Evolutionary conservation across 1,284 basidiomycete genomes (phyloP).

Genomic region (Papiliotrema fonsecae): DNA sequence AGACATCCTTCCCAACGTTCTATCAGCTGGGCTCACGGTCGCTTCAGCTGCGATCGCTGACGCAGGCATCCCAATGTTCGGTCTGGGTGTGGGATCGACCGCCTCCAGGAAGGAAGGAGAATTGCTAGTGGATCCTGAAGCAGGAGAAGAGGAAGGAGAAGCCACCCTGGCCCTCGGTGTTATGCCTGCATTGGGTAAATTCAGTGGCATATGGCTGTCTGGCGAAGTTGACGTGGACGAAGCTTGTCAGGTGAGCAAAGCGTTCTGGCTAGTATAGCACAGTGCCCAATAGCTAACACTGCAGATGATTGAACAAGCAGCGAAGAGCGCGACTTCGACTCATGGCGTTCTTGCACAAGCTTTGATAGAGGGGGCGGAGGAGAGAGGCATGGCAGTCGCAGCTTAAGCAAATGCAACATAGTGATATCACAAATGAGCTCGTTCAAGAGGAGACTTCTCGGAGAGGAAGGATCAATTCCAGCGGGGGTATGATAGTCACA

Average conservation of each 20-base stretch:
- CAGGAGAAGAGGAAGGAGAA: conserved; percentile 56
- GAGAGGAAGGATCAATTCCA: no score
- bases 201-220: conserved; percentile 75
- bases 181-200: conserved; percentile 82
- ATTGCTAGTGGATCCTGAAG: conserved; percentile 68
- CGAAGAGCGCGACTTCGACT: conserved; percentile 22
- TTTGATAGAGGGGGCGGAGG: conserved; percentile 19
- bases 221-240: conserved; percentile 52
- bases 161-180: conserved; percentile 69
- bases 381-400: conserved; percentile 1
- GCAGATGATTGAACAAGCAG: conserved; percentile 36
- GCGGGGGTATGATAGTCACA: no score
- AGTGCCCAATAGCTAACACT: not conserved
- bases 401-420: no score
- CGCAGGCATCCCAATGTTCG: conserved; percentile 44
- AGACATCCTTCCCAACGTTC: conserved; percentile 76
- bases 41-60: conserved; percentile 74
- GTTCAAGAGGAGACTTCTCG: no score
- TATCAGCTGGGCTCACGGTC: conserved; percentile 78
- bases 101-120: conserved; percentile 31
- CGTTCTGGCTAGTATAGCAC: not conserved
- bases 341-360: conserved; percentile 30
- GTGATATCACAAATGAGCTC: not conserved
- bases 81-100: conserved; percentile 36
- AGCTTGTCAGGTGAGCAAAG: conserved; percentile 29